Evolutionary conservation across 2,329 filamentous ascomycete species (phyloP), one percentile per base, ranked within the genome.

Genomic region (Fusarium sp.): DNA sequence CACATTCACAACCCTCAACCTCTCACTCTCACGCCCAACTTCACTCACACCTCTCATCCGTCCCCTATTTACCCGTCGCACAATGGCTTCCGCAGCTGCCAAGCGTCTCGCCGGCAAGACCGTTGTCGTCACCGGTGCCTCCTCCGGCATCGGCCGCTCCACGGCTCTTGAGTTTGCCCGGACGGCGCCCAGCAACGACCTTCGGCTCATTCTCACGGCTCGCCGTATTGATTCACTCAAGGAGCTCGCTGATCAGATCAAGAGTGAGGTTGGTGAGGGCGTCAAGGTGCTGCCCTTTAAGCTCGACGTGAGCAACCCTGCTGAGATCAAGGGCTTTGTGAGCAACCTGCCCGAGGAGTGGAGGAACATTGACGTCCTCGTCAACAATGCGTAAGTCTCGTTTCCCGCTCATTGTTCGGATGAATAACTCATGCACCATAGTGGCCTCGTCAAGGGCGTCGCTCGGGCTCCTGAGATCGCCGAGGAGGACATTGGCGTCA

Each of bases 71-170:
- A 65, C 68, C 47, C 66, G 57, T 65, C 80, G 80, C 78, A 84
- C 80, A 71, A 88, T 89, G 87, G 80, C 85, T 38, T 84, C 88
- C 57, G 90, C 94, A 43, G 91, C 93, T 85, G 89, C 89, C 73
- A 93, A 95, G 83, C 95, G 96, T 86, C 94, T 99, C 70, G 89
- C 93, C 79, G 95, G 95, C 89, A 98, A 98, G 87, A 98, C 95
- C 6, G 87, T 98, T 68, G 84, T 98, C 66, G 90, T 99, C 73
- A 98, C 97, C 6, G 97, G 97, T 66, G 97, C 97, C 35, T 97
- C 93, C 5, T 97, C 95, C 22, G 97, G 97, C 71, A 98, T 99
- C 83, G 97, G 97, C 27, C 90, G 89, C 65, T 90, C 89, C 77
- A 93, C 90, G 20, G 97, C 96, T n/a, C 86, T 97, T 74, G 97